Evolutionary conservation across 192 early-diverging fungal species (phyloP).

Genomic region (Coemansia sp.): DNA sequence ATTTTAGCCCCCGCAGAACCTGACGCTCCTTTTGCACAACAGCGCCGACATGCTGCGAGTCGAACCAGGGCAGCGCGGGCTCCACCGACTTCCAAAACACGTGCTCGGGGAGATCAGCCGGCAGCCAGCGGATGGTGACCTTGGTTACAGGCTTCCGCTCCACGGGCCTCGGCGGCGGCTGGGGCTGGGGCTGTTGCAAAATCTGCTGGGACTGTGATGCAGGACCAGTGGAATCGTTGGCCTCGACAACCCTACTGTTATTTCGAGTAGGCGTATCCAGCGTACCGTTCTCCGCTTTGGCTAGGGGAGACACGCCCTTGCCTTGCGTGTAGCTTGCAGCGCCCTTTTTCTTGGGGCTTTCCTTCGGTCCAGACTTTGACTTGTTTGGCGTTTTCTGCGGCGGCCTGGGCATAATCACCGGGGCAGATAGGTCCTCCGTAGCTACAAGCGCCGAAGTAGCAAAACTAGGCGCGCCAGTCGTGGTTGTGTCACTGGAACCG

Average conservation of each 20-base stretch:
- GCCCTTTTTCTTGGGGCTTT: not conserved
- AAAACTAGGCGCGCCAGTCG: not conserved
- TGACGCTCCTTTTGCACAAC: conserved; percentile 12
- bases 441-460: not conserved
- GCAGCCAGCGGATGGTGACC: conserved; percentile 51
- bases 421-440: not conserved
- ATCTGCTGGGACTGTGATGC: not conserved
- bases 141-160: conserved; percentile 25
- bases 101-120: conserved; percentile 46
- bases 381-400: not conserved
- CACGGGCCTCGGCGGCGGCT: not conserved
- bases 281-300: not conserved
- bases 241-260: not conserved
- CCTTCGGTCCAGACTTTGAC: not conserved
- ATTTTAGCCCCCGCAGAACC: conserved; percentile 2
- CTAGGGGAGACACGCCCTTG: not conserved
- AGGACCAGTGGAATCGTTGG: not conserved
- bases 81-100: conserved; percentile 50
- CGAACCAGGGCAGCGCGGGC: conserved; percentile 46
- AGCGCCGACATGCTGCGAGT: conserved; percentile 13
- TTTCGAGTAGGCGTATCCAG: not conserved
- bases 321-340: not conserved
- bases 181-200: not conserved
- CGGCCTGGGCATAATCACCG: not conserved
- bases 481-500: not conserved